Evolutionary conservation across 176 grass and related monocot species (phyloP).

Genomic region (Eleusine indica): DNA sequence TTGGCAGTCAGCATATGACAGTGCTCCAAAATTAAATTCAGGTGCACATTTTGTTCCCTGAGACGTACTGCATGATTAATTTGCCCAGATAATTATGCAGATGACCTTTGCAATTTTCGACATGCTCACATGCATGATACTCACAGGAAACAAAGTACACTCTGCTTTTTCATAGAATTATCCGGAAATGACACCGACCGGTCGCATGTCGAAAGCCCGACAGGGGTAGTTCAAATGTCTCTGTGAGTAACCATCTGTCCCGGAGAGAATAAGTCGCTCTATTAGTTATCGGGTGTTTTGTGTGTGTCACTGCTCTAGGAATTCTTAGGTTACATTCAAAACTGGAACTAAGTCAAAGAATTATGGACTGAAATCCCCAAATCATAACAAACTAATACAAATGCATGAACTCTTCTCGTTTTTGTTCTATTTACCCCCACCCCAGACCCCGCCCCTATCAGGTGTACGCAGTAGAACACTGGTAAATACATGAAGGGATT

Average conservation of each 20-base stretch:
- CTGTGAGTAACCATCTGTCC: background rate
- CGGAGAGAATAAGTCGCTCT: constrained; percentile 4
- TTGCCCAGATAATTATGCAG: background rate
- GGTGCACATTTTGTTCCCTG: constrained; percentile 4
- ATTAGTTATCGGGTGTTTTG: background rate
- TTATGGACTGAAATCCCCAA: background rate
- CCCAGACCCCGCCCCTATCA: background rate
- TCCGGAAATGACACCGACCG: constrained; percentile 19
- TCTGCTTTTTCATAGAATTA: background rate
- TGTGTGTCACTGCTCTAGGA: background rate
- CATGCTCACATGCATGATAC: background rate
- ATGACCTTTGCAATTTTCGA: background rate
- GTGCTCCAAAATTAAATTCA: constrained; percentile 20
- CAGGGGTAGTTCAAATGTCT: constrained; percentile 44
- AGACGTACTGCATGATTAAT: constrained; percentile 19
- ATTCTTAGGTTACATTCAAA: constrained; percentile 17
- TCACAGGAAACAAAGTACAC: constrained; percentile 12
- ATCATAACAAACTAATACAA: background rate
- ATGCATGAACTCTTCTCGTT: background rate
- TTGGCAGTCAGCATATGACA: constrained; percentile 23
- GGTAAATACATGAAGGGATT: background rate
- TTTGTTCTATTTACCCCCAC: background rate
- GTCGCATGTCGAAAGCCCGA: constrained; percentile 24
- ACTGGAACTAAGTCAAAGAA: background rate
- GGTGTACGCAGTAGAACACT: background rate